A percentile compares a stretch with the other conserved stretches of the same genome.
Evolutionary conservation across 2,329 filamentous ascomycete genomes (phyloP).

Genomic region (Thyridium curvatum): DNA sequence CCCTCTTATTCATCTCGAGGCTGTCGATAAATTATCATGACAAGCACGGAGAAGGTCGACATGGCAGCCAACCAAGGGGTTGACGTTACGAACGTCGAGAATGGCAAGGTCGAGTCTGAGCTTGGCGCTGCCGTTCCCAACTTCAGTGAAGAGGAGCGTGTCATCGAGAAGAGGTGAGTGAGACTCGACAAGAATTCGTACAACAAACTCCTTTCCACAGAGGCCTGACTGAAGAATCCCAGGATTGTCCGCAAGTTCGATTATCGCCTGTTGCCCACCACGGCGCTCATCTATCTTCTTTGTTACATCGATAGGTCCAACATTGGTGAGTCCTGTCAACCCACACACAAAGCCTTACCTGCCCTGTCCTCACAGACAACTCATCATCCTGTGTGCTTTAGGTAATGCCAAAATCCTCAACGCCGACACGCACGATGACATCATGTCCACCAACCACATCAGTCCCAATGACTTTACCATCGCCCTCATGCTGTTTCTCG

Average conservation of each 20-base stretch:
- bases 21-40: not conserved
- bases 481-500: conserved; percentile 27
- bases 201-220: too few species aligned
- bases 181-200: too few species aligned
- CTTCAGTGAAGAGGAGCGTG: conserved; percentile 4
- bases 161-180: conserved; percentile 4
- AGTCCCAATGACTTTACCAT: conserved; percentile 23
- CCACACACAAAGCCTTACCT: too few species aligned
- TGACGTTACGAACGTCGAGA: conserved; percentile 5
- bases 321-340: conserved; percentile 15
- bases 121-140: not conserved
- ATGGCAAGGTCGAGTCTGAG: conserved; percentile 2
- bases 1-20: too few species aligned
- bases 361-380: not conserved
- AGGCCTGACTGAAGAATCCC: not conserved
- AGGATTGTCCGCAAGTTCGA: conserved; percentile 4
- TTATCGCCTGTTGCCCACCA: conserved; percentile 1
- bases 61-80: not conserved
- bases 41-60: conserved; percentile 1
- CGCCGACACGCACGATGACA: conserved; percentile 22
- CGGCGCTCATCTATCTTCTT: conserved; percentile 14
- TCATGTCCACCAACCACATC: conserved; percentile 24
- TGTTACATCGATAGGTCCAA: conserved; percentile 19
- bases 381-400: not conserved
- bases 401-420: conserved; percentile 34